Evolutionary conservation across 208 protist species (phyloP).

Genomic region (Trypanosoma rangeli): DNA sequence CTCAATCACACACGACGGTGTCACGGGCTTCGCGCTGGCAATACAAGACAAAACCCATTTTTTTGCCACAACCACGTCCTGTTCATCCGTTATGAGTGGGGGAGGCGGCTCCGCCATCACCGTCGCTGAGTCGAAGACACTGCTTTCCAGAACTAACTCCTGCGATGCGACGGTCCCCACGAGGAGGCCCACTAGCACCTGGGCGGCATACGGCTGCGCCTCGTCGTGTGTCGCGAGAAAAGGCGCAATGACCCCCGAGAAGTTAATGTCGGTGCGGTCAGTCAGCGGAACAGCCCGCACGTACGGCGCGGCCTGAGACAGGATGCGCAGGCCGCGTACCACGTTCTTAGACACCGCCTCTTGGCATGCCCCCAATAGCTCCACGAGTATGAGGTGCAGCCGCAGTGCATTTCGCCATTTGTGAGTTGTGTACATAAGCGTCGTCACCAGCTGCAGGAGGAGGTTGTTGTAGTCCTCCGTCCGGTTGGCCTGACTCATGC

Average conservation of each 20-base stretch:
- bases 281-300: conserved; percentile 59
- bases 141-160: background rate
- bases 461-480: background rate
- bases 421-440: conserved; percentile 38
- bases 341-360: conserved; percentile 7
- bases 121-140: background rate
- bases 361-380: conserved; percentile 23
- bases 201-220: conserved; percentile 41
- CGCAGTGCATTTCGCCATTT: conserved; percentile 53
- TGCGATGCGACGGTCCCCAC: conserved; percentile 34
- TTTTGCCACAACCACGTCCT: conserved; percentile 53
- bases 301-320: conserved; percentile 65
- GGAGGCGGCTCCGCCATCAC: background rate
- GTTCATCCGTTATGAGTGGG: conserved; percentile 40
- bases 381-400: conserved; percentile 56
- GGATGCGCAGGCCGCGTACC: conserved; percentile 29
- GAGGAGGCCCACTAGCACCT: conserved; percentile 49
- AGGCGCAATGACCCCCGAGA: conserved; percentile 32
- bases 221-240: conserved; percentile 40
- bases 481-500: background rate
- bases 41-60: conserved; percentile 49
- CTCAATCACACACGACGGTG: conserved; percentile 56
- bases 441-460: conserved; percentile 37
- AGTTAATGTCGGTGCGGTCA: conserved; percentile 47
- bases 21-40: conserved; percentile 24